phyloP scores from a whole-genome alignment of 768 basidiomycete genomes.

The Agrocybe pediades region DNA sequence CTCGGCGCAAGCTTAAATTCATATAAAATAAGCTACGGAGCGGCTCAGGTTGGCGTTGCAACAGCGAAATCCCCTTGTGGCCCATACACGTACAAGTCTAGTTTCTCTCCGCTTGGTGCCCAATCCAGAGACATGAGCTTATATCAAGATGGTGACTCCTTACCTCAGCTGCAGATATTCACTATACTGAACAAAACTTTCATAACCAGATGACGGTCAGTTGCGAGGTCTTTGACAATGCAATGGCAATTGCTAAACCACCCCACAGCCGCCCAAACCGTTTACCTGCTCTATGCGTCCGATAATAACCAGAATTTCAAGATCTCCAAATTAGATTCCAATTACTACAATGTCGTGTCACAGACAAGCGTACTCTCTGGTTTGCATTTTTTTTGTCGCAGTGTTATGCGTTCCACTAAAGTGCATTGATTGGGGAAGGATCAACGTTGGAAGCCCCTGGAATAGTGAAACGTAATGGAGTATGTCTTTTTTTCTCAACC shows the following conservation, averaged over 20 bases:
- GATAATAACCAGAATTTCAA: constrained; percentile 75
- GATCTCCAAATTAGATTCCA: constrained; percentile 55
- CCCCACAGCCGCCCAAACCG: constrained; percentile 40
- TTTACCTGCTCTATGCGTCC: constrained; percentile 65
- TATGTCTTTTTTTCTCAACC: constrained; percentile 17
- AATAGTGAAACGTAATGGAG: constrained; percentile 58
- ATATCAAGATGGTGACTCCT: constrained; percentile 53
- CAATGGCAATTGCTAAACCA: not conserved
- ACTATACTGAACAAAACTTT: not conserved
- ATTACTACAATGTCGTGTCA: constrained; percentile 58
- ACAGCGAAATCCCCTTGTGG: constrained; percentile 61
- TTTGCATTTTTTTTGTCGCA: constrained; percentile 19
- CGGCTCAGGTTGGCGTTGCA: constrained; percentile 64
- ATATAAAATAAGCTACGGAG: constrained; percentile 49
- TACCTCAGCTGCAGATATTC: not conserved
- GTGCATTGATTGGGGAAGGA: constrained; percentile 25
- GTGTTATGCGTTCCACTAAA: constrained; percentile 14
- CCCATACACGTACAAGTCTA: constrained; percentile 56
- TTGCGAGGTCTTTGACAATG: no score
- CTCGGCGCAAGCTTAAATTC: not conserved
- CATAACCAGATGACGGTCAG: constrained; percentile 40
- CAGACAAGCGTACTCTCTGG: constrained; percentile 47
- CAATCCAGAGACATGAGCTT: constrained; percentile 63
- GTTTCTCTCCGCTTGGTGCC: constrained; percentile 58
- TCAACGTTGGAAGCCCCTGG: constrained; percentile 65